phyloP scores from a whole-genome alignment of 495 filamentous ascomycete species.

The Neurospora sublineolata region DNA sequence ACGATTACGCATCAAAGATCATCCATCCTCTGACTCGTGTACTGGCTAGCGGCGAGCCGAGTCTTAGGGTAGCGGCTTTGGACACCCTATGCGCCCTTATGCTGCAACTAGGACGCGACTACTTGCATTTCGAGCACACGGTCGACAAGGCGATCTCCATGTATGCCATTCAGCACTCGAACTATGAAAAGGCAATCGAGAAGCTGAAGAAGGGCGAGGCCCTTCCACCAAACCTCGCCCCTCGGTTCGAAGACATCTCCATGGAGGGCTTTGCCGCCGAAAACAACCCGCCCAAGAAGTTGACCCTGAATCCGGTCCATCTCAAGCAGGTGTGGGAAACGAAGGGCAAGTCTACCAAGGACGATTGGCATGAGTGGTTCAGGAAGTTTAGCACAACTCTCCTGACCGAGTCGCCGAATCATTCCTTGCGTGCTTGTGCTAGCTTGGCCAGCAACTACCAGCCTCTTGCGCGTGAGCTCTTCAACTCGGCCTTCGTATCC shows the following conservation, averaged over 20 bases:
- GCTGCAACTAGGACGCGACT: constrained; percentile 90
- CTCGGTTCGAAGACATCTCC: constrained; percentile 62
- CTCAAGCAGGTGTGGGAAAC: constrained; percentile 97
- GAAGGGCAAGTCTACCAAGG: constrained; percentile 83
- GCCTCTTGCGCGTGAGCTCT: constrained; percentile 81
- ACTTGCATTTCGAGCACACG: constrained; percentile 81
- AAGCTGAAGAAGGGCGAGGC: constrained; percentile 91
- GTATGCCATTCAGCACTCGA: constrained; percentile 66
- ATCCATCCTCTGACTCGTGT: constrained; percentile 81
- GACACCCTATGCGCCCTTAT: constrained; percentile 93
- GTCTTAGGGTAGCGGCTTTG: constrained; percentile 70
- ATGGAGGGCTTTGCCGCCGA: constrained; percentile 74
- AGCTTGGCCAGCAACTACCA: constrained; percentile 82
- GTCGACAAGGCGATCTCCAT: constrained; percentile 66
- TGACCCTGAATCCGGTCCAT: constrained; percentile 93
- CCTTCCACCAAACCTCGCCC: constrained; percentile 84
- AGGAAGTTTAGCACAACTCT: constrained; percentile 90
- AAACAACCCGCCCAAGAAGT: constrained; percentile 71
- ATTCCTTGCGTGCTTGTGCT: constrained; percentile 85
- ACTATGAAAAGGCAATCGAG: constrained; percentile 80
- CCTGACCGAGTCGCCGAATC: constrained; percentile 89
- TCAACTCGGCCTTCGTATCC: constrained; percentile 96
- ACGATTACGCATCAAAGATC: constrained; percentile 90
- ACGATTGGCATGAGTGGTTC: constrained; percentile 99
- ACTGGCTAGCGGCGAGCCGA: constrained; percentile 56